Base-by-base conservation (phyloP, 371 early-diverging fungal species). In the Basidiobolus meristosporus region DNA sequence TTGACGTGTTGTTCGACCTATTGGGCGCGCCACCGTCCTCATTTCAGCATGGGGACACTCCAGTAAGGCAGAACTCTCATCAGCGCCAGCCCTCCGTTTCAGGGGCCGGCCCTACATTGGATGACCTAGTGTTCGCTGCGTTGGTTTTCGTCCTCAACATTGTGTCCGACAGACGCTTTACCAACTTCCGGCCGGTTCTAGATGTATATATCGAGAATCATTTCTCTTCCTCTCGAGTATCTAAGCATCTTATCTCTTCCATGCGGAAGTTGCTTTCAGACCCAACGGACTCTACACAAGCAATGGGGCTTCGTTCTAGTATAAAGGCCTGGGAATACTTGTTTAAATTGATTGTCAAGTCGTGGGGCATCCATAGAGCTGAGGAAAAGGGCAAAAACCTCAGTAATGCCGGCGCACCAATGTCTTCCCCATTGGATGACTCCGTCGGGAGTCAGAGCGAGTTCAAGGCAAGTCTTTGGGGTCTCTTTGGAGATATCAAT, bases 261-360 rank as follows among this genome's bases (percentile, higher is more conserved):
- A 51, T 78, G 34, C 35, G 51, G 19, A 48, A 57, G 11, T 38
- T 78, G 15, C 56, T 68, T 38, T 43, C 46, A 0, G 41, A 68
- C 34, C 60, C 68, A 0, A 48, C 54, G 6, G 57, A 65, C 32
- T 37, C 63, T 0, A 51, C 48, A 1, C 63, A 57, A 19, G 68
- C 62, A 15, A 65, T 68, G 40, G 54, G 61, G 15, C 43, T 77
- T 28, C 55, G 78, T 4, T 67, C 57, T 18, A 60, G 70, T 14
- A 65, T 79, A 51, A 76, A 73, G 43, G 78, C 74, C 2, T 76
- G 72, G 70, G 63, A 68, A 22, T 70, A 72, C 39, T 42, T 77
- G 28, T 63, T 77, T 41, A 63, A 69, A 29, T 65, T 81, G 22
- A 60, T 68, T 43, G 59, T 67, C 7, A 46, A 63, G 7, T 66